Conservation (phyloP, 73 alveolate genomes). For the Paramecium biaurelia region DNA sequence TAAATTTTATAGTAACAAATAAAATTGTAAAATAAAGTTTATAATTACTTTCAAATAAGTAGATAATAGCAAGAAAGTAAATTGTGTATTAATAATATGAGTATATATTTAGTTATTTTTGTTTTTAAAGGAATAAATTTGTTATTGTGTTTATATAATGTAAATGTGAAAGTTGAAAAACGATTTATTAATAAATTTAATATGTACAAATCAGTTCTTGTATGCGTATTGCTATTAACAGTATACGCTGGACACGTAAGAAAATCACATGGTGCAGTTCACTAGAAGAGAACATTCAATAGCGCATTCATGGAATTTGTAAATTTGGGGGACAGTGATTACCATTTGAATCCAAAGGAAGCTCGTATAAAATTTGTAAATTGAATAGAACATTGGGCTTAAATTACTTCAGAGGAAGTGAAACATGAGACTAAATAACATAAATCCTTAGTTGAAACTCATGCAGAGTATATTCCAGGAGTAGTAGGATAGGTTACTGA, state of each 20-base stretch:
- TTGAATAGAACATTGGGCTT: conserved; percentile 46
- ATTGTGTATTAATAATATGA: no score
- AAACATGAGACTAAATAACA: background rate
- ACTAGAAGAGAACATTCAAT: background rate
- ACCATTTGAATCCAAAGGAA: background rate
- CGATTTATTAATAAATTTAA: conserved; percentile 1
- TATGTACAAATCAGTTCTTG: background rate
- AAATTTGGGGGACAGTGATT: conserved; percentile 17
- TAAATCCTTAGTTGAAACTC: conserved; percentile 1
- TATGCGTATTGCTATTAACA: background rate
- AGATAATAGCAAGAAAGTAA: no score
- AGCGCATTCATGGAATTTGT: conserved; percentile 21
- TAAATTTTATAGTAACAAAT: no score
- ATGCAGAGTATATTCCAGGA: background rate
- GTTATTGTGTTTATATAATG: background rate
- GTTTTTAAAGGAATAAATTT: background rate
- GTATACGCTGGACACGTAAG: conserved; percentile 3
- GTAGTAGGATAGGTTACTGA: background rate
- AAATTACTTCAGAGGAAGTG: background rate
- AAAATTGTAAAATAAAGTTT: no score
- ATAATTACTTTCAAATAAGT: no score
- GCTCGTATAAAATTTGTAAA: background rate
- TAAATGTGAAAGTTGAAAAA: background rate
- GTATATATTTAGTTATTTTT: background rate
- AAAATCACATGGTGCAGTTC: background rate